A percentile compares a stretch with the other conserved stretches of the same genome.
These are phyloP conservation scores for Butyriboletus loyo DNA, from an alignment of 768 basidiomycete species.

Conservation along the genomic window DNA sequence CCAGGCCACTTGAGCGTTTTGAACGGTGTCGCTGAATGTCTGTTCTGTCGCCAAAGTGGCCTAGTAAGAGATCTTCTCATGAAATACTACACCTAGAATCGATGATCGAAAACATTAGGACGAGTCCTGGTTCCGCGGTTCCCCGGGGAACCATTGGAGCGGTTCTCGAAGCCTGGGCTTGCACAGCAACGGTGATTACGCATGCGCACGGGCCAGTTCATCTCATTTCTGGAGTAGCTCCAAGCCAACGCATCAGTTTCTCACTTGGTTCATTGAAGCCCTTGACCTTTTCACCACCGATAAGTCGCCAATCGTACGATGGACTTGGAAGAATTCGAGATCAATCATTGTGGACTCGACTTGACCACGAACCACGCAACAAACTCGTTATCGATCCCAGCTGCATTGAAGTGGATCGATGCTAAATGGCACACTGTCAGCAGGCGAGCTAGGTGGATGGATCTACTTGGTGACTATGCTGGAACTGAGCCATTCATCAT, in stretches of 20 bases:
- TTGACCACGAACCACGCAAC: not conserved
- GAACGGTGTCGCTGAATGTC: not conserved
- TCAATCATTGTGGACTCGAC: conserved; percentile 6
- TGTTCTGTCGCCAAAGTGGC: conserved; percentile 5
- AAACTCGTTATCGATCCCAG: conserved; percentile 8
- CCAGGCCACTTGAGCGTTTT: not conserved
- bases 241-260: not conserved
- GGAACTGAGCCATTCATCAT: conserved; percentile 64
- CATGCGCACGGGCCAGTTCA: conserved; percentile 15
- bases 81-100: not conserved
- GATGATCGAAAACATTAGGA: not conserved
- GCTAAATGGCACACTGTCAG: conserved; percentile 39
- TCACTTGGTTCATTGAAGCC: not conserved
- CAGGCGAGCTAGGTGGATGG: conserved; percentile 56
- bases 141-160: too few relatives aligned
- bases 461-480: conserved; percentile 68
- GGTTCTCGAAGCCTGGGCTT: too few relatives aligned
- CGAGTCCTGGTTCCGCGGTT: not conserved
- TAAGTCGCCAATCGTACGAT: conserved; percentile 15
- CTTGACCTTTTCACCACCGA: not conserved
- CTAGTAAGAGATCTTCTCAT: conserved; percentile 7
- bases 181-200: conserved; percentile 7
- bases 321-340: conserved; percentile 41
- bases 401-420: conserved; percentile 34
- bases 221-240: not conserved